These are phyloP conservation scores for Aspergillus quadrilineatus DNA, from an alignment of 2,329 filamentous ascomycete genomes.

Conservation along the genomic window DNA sequence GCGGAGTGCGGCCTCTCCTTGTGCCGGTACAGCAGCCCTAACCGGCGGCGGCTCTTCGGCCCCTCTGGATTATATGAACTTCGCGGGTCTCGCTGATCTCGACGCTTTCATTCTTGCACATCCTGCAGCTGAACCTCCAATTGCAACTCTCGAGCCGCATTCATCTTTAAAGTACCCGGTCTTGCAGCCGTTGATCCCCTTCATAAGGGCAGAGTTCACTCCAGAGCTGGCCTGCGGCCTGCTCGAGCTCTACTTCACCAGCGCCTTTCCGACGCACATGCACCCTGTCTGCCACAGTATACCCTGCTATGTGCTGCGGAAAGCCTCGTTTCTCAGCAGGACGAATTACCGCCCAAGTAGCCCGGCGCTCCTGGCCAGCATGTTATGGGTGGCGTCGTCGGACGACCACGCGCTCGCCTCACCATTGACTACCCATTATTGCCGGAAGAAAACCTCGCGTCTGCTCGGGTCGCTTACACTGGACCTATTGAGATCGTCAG, in stretches of 20 bases:
- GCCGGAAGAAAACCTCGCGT: conserved; percentile 80
- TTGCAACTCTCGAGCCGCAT: conserved; percentile 39
- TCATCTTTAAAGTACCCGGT: conserved; percentile 71
- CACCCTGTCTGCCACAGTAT: conserved; percentile 90
- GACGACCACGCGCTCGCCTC: conserved; percentile 84
- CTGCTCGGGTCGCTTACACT: conserved; percentile 84
- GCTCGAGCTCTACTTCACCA: conserved; percentile 86
- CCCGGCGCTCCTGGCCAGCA: conserved; percentile 82
- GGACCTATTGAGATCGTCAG: conserved; percentile 76
- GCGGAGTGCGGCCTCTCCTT: conserved; percentile 28
- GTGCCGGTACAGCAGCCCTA: conserved; percentile 25
- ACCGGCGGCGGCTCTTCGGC: conserved; percentile 24
- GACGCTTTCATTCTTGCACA: conserved; percentile 50
- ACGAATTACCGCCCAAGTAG: conserved; percentile 77
- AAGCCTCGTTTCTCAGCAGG: conserved; percentile 77
- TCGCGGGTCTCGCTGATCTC: conserved; percentile 24
- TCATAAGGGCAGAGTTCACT: conserved; percentile 75
- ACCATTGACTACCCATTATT: conserved; percentile 79
- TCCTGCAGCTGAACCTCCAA: conserved; percentile 50
- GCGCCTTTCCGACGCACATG: conserved; percentile 80
- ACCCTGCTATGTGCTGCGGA: conserved; percentile 83
- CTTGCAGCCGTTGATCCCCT: conserved; percentile 75
- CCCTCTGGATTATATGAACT: conserved; percentile 31
- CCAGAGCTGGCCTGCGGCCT: conserved; percentile 79
- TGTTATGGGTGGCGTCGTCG: conserved; percentile 93